These are phyloP conservation scores for Yamadazyma epiphylla DNA, from an alignment of 1,139 yeast species.

Conservation along the genomic window DNA sequence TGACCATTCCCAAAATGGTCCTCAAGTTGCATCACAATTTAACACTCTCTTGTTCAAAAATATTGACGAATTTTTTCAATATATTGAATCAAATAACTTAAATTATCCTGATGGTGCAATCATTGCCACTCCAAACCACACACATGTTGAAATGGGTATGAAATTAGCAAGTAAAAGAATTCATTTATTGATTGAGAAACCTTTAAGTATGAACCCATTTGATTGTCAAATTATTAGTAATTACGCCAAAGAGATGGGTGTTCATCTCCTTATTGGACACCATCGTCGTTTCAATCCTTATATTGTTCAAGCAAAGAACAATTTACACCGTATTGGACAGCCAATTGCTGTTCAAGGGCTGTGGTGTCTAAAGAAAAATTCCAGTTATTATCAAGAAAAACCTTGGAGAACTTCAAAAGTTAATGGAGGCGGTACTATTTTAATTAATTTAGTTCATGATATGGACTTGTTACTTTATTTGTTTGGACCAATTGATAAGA, in stretches of 20 bases:
- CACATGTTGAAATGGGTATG: constrained; percentile 30
- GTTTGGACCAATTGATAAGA: constrained; percentile 35
- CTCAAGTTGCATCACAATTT: constrained; percentile 27
- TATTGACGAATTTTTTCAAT: constrained; percentile 25
- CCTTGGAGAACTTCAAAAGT: constrained; percentile 33
- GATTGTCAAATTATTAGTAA: constrained; percentile 31
- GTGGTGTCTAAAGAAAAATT: constrained; percentile 35
- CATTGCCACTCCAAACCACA: constrained; percentile 39
- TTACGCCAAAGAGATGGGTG: constrained; percentile 15
- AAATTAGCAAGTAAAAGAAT: constrained; percentile 32
- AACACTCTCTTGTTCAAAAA: constrained; percentile 24
- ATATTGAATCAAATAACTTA: constrained; percentile 20
- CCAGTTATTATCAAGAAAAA: constrained; percentile 26
- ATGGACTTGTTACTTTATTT: constrained; percentile 34
- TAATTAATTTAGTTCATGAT: constrained; percentile 40
- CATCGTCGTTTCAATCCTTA: constrained; percentile 39
- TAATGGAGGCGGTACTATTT: constrained; percentile 37
- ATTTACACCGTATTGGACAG: constrained; percentile 25
- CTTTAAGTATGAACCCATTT: constrained; percentile 26
- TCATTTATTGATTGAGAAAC: constrained; percentile 36
- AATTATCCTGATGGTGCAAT: constrained; percentile 34
- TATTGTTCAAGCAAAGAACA: constrained; percentile 31
- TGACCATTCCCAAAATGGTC: constrained; percentile 40
- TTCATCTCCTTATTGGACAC: constrained; percentile 35
- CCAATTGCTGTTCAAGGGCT: constrained; percentile 38